Evolutionary conservation across 2,329 filamentous ascomycete species (phyloP).

Genomic region (Fusarium nelsonii): DNA sequence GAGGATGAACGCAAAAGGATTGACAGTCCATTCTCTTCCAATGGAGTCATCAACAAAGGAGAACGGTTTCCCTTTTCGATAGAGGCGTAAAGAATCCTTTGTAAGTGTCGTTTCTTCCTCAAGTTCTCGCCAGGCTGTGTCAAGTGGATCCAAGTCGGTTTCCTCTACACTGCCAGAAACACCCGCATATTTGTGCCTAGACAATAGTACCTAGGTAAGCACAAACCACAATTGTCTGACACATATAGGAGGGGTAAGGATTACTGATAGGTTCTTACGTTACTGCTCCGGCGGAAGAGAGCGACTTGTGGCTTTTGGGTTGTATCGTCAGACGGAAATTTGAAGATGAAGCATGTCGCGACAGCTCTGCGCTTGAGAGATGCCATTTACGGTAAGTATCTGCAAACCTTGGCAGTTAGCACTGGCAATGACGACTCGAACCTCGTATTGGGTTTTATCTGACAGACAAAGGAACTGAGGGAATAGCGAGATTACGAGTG

Average conservation of each 20-base stretch:
- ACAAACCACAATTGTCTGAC: not conserved
- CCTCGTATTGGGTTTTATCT: not conserved
- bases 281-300: slow-evolving; percentile 70
- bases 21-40: slow-evolving; percentile 70
- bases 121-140: slow-evolving; percentile 72
- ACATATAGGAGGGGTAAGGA: slow-evolving; percentile 31
- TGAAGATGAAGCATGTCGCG: slow-evolving; percentile 65
- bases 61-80: slow-evolving; percentile 70
- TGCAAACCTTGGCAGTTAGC: not conserved
- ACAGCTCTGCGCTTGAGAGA: slow-evolving; percentile 54
- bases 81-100: slow-evolving; percentile 59
- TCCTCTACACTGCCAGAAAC: slow-evolving; percentile 72
- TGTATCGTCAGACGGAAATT: slow-evolving; percentile 53
- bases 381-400: slow-evolving; percentile 37
- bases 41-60: slow-evolving; percentile 66
- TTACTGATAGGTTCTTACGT: slow-evolving; percentile 71
- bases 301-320: slow-evolving; percentile 63
- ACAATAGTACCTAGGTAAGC: slow-evolving; percentile 5
- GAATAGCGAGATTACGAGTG: not conserved
- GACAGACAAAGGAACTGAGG: not conserved
- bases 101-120: slow-evolving; percentile 71
- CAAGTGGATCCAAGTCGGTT: slow-evolving; percentile 63
- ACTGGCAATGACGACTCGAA: not conserved
- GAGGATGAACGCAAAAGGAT: slow-evolving; percentile 71
- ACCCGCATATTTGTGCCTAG: slow-evolving; percentile 68